Conservation (phyloP, 441 rosid species). For the Gossypium schwendimanii region DNA sequence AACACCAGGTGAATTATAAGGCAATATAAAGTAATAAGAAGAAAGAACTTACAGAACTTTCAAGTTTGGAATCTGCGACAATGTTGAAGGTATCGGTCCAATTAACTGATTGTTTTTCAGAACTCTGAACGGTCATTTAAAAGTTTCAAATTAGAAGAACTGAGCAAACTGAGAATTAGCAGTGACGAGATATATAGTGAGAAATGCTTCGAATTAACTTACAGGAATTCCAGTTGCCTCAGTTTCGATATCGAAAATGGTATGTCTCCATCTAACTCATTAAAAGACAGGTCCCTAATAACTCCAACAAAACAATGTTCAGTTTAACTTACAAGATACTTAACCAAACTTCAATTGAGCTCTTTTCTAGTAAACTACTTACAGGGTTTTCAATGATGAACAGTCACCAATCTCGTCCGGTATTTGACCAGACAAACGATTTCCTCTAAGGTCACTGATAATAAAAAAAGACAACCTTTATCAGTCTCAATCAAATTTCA, state of each 20-base stretch:
- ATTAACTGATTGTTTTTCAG: slow-evolving; percentile 80
- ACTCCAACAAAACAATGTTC: slow-evolving; percentile 18
- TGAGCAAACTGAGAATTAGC: background rate
- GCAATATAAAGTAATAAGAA: background rate
- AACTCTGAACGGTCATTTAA: slow-evolving; percentile 30
- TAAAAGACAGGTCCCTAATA: slow-evolving; percentile 73
- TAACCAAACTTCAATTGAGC: background rate
- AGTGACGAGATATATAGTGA: background rate
- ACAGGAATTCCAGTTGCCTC: slow-evolving; percentile 74
- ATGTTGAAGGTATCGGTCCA: slow-evolving; percentile 82
- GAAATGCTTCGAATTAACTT: slow-evolving; percentile 25
- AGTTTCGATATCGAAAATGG: slow-evolving; percentile 84
- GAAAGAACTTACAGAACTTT: slow-evolving; percentile 57
- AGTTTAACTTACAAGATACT: background rate
- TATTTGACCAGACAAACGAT: slow-evolving; percentile 77
- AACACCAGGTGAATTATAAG: background rate
- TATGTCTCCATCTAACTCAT: slow-evolving; percentile 77
- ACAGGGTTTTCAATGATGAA: slow-evolving; percentile 64
- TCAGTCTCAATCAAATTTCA: background rate
- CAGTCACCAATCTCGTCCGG: slow-evolving; percentile 97
- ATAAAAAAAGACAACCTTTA: slow-evolving; percentile 10
- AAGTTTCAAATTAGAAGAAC: background rate
- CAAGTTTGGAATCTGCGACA: slow-evolving; percentile 87
- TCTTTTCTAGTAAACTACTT: slow-evolving; percentile 23
- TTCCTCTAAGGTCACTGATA: slow-evolving; percentile 64